Conservation (phyloP, 2,329 filamentous ascomycete species). For the Aspergillus tamarii region DNA sequence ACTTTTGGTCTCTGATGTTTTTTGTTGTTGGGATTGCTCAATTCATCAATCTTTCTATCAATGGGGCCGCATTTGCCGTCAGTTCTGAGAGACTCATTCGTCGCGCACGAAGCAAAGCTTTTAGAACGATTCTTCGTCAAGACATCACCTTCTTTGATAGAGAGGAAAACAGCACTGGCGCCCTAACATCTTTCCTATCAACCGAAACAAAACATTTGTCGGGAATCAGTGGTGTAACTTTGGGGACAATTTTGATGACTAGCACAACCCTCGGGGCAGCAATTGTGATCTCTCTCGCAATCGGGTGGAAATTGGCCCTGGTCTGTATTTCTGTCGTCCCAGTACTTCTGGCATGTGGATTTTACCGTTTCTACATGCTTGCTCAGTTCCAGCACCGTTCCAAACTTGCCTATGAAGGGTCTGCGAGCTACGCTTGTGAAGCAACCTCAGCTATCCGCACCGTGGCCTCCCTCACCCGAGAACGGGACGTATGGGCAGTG, state of each 20-base stretch:
- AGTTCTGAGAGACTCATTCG: slow-evolving; percentile 87
- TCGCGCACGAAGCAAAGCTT: slow-evolving; percentile 78
- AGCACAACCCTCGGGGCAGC: slow-evolving; percentile 77
- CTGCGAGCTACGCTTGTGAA: slow-evolving; percentile 87
- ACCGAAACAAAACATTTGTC: slow-evolving; percentile 88
- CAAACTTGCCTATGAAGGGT: slow-evolving; percentile 77
- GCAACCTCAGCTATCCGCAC: slow-evolving; percentile 93
- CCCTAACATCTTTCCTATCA: slow-evolving; percentile 84
- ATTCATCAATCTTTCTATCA: slow-evolving; percentile 67
- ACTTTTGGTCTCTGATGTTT: slow-evolving; percentile 90
- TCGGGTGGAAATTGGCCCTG: slow-evolving; percentile 86
- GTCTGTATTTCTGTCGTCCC: slow-evolving; percentile 81
- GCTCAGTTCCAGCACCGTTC: slow-evolving; percentile 77
- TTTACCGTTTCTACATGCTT: slow-evolving; percentile 83
- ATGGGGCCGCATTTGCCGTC: slow-evolving; percentile 77
- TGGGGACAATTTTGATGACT: slow-evolving; percentile 84
- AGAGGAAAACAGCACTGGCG: slow-evolving; percentile 86
- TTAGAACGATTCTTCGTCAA: slow-evolving; percentile 86
- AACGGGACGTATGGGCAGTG: slow-evolving; percentile 73
- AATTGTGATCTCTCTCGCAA: slow-evolving; percentile 68
- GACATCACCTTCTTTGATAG: slow-evolving; percentile 91
- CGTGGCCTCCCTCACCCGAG: slow-evolving; percentile 85
- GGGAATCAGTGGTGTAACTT: slow-evolving; percentile 82
- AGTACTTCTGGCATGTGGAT: slow-evolving; percentile 77
- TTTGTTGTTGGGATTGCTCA: slow-evolving; percentile 78